These are phyloP conservation scores for Arxiozyma telluris DNA, from an alignment of 1,139 yeast genomes.

Conservation along the genomic window DNA sequence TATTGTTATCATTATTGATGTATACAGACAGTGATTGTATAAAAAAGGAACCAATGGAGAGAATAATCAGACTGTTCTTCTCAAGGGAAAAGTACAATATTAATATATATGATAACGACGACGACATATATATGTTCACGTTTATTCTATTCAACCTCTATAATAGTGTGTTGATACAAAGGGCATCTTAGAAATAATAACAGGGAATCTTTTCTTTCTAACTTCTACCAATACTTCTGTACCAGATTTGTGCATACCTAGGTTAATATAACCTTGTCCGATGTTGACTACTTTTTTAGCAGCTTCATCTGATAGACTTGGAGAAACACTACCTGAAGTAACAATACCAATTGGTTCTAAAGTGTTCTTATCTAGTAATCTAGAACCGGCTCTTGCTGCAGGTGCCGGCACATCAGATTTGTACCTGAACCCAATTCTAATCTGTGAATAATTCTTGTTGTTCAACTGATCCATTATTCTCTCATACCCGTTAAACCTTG, in stretches of 20 bases:
- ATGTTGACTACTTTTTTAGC: conserved; percentile 41
- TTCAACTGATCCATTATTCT: conserved; percentile 62
- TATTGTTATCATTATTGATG: too few species aligned
- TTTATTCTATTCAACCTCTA: conserved; percentile 15
- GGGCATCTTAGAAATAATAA: conserved; percentile 70
- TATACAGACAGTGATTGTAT: neutral
- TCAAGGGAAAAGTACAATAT: too few species aligned
- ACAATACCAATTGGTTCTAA: conserved; percentile 57
- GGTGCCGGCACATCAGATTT: conserved; percentile 84
- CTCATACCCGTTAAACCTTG: conserved; percentile 68
- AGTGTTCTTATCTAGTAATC: conserved; percentile 46
- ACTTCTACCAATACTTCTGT: conserved; percentile 67
- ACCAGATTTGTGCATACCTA: conserved; percentile 67
- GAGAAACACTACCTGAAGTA: conserved; percentile 88
- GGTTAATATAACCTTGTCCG: conserved; percentile 82
- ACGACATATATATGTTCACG: neutral
- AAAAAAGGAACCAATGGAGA: neutral
- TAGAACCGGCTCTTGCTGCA: conserved; percentile 82
- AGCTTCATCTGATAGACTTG: conserved; percentile 47
- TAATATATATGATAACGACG: too few species aligned
- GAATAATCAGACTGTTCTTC: neutral
- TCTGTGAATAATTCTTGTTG: conserved; percentile 48
- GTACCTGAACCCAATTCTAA: conserved; percentile 60
- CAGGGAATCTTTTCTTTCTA: conserved; percentile 76
- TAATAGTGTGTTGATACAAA: conserved; percentile 69